Evolutionary conservation across 805 yeast species (phyloP), one percentile per base, ranked within the genome.

Genomic region (Nakazawaea ernobii): DNA sequence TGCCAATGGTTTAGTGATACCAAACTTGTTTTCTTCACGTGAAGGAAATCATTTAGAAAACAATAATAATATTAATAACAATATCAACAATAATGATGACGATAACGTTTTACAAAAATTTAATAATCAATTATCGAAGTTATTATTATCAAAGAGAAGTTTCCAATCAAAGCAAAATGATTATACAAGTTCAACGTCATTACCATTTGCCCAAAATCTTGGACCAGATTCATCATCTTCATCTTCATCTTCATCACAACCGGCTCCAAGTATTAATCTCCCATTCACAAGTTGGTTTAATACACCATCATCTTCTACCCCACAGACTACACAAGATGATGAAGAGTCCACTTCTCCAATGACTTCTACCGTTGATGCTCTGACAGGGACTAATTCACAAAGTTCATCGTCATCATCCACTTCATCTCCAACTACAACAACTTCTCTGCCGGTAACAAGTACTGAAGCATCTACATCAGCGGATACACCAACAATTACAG

Each of bases 1-100:
- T 29, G 27, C 45, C 6, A 27, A 40, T 40, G 44, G 37, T 17
- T 46, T 46, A 28, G 49, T 46, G 49, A 46, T 46, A 46, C 43
- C 43, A 9, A 39, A 27, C 17, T n/a, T 38, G 13, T 35, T 45
- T 5, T 32, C 48, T 2, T 32, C 39, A 29, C 6, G 15, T 2
- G 27, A 28, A 39, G 39, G 28, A 27, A 39, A 42, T 24, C 38
- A 26, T 6, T 20, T 11, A n/a, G 10, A 26, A 39, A 11, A 41
- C 9, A 35, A 33, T 27, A 10, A 43, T 8, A 30, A 33, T 27
- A 10, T 36, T 8, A 30, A 33, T 15, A 15, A 43, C 7, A 30
- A 20, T 5, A 20, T 3, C 5, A 20, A 33, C 15, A 15, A 43
- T 4, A 15, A 43, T 17, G n/a, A 14, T 8, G 39, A 39, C 13